Percentiles rank a stretch among this genome's conserved stretches.
phyloP scores from a whole-genome alignment of 2,329 filamentous ascomycete genomes.

The Cryoendolithus antarcticus region DNA sequence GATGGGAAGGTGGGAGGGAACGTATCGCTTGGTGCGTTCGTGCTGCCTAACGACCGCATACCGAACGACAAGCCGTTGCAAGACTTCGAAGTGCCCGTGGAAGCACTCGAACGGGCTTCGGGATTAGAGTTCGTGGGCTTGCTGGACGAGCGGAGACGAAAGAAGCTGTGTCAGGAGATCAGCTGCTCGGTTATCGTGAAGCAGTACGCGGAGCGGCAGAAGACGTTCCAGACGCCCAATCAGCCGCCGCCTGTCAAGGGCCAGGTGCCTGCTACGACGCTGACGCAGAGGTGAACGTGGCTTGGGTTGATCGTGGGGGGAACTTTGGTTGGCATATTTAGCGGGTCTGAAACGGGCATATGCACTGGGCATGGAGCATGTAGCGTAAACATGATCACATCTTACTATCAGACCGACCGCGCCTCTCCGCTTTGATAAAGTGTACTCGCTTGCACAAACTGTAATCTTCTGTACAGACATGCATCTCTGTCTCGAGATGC shows the following conservation, averaged over 20 bases:
- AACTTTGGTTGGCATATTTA: no score
- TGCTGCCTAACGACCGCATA: conserved; percentile 84
- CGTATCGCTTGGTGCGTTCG: conserved; percentile 86
- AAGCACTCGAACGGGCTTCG: conserved; percentile 82
- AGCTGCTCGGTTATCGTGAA: conserved; percentile 70
- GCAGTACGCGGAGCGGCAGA: conserved; percentile 57
- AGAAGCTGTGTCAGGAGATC: conserved; percentile 75
- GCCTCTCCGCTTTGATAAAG: no score
- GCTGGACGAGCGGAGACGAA: conserved; percentile 60
- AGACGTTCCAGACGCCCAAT: conserved; percentile 24
- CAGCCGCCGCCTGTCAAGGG: conserved; percentile 13
- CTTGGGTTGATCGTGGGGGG: neutral
- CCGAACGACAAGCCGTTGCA: conserved; percentile 73
- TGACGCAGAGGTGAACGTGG: conserved; percentile 7
- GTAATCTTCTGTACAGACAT: no score
- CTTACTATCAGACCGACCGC: no score
- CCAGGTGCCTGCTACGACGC: conserved; percentile 9
- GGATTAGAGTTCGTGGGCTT: conserved; percentile 82
- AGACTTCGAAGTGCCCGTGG: conserved; percentile 90
- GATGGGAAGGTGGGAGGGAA: conserved; percentile 55
- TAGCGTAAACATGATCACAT: no score
- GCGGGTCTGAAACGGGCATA: no score
- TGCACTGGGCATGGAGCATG: no score
- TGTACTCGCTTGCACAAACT: no score
- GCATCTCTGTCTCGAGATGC: no score